Percentiles rank a stretch among this genome's conserved stretches.
Evolutionary conservation across 2,329 filamentous ascomycete species (phyloP).

Genomic region (Apiospora phragmitis): DNA sequence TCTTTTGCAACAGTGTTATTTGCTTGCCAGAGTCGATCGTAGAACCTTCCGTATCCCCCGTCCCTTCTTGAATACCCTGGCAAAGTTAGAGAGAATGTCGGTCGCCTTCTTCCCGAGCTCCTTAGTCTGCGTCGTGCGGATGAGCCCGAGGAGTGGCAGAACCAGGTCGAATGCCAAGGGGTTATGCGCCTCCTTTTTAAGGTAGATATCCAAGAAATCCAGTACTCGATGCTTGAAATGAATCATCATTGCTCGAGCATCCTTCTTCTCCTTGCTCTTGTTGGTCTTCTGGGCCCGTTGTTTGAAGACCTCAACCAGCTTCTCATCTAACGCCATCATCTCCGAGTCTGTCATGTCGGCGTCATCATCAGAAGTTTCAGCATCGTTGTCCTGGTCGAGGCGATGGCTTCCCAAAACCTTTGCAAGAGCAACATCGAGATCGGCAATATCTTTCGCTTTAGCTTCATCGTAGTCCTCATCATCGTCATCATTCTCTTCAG

Average conservation of each 20-base stretch:
- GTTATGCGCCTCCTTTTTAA: conserved; percentile 74
- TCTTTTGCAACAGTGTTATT: conserved; percentile 59
- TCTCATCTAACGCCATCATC: conserved; percentile 53
- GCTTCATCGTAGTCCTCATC: conserved; percentile 44
- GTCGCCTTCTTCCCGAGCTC: conserved; percentile 73
- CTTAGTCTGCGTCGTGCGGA: conserved; percentile 75
- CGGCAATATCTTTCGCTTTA: conserved; percentile 45
- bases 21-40: conserved; percentile 42
- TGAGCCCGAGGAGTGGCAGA: conserved; percentile 73
- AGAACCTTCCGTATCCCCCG: conserved; percentile 44
- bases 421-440: conserved; percentile 73
- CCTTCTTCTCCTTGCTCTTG: conserved; percentile 82
- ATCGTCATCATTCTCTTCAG: conserved; percentile 40
- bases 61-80: conserved; percentile 65
- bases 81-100: conserved; percentile 71
- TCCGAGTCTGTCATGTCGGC: conserved; percentile 93
- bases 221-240: conserved; percentile 95
- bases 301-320: conserved; percentile 82
- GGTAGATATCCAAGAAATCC: conserved; percentile 82
- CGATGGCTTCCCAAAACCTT: conserved; percentile 73
- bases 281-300: conserved; percentile 67
- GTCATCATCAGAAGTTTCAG: conserved; percentile 60
- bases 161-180: conserved; percentile 68
- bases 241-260: conserved; percentile 84
- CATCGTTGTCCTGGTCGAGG: conserved; percentile 58